Percentiles rank a stretch among this genome's conserved stretches.
Evolutionary conservation across 2,329 filamentous ascomycete genomes (phyloP).

Genomic region (Clarireedia monteithiana): DNA sequence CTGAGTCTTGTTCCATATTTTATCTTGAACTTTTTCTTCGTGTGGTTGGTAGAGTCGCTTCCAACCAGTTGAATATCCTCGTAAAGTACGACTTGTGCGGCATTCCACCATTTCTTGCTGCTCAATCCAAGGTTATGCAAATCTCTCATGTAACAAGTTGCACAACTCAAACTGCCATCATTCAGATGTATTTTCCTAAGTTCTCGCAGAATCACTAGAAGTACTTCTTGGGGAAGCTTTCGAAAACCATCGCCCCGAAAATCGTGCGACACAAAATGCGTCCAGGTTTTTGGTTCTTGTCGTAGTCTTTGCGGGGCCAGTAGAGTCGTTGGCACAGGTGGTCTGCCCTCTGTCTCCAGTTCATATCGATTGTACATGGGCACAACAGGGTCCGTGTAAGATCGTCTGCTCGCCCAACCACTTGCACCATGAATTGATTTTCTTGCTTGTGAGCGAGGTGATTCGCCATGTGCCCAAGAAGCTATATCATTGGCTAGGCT

Average conservation of each 20-base stretch:
- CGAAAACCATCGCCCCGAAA: conserved; percentile 43
- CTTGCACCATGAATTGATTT: neutral
- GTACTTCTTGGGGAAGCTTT: conserved; percentile 50
- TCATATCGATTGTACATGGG: conserved; percentile 12
- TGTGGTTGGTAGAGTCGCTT: conserved; percentile 40
- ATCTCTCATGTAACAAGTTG: conserved; percentile 60
- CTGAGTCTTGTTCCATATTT: conserved; percentile 44
- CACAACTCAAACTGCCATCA: conserved; percentile 43
- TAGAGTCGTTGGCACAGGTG: conserved; percentile 1
- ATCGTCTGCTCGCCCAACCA: neutral
- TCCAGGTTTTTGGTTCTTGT: conserved; percentile 13
- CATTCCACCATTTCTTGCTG: conserved; percentile 44
- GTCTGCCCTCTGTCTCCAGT: conserved; percentile 8
- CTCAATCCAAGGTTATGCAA: conserved; percentile 42
- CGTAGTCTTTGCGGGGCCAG: conserved; percentile 1
- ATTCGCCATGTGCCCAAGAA: conserved; percentile 8
- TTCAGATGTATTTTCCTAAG: conserved; percentile 45
- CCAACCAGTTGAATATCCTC: conserved; percentile 52
- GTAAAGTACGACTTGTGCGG: conserved; percentile 37
- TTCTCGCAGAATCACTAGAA: conserved; percentile 47
- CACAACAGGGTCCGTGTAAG: conserved; percentile 14
- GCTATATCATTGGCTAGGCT: conserved; percentile 20
- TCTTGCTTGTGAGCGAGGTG: conserved; percentile 4
- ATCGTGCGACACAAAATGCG: conserved; percentile 1
- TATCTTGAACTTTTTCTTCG: conserved; percentile 49